Conservation (phyloP, 1,139 yeast genomes). For the Nakaseomyces kungkrabaensis region DNA sequence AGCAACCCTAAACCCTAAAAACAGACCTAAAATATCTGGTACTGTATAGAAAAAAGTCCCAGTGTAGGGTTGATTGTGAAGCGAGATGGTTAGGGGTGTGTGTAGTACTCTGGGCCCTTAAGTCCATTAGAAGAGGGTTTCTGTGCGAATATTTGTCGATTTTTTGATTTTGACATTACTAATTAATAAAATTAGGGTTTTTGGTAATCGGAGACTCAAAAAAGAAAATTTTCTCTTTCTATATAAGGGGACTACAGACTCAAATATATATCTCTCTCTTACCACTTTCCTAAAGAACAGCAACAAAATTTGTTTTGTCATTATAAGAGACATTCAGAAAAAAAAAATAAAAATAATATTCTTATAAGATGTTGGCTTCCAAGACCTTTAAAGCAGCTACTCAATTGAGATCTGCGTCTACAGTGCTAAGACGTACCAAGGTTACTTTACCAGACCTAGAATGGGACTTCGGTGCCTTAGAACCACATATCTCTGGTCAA, state of each 20-base stretch:
- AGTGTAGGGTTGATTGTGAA: too few relatives aligned
- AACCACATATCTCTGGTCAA: conserved; percentile 81
- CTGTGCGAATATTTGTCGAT: neutral
- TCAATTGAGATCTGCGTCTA: neutral
- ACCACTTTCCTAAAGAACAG: neutral
- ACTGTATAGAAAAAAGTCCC: too few relatives aligned
- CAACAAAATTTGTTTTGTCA: neutral
- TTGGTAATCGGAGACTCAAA: neutral
- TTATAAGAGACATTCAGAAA: neutral
- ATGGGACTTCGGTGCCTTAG: conserved; percentile 81
- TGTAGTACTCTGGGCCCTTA: too few relatives aligned
- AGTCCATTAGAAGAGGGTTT: neutral
- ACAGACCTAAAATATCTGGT: neutral
- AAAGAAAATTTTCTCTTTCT: neutral
- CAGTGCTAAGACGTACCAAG: conserved; percentile 40
- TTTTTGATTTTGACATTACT: neutral
- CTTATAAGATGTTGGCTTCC: conserved; percentile 1
- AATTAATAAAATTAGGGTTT: neutral
- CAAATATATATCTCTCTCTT: neutral
- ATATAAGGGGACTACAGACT: neutral
- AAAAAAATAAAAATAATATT: conserved; percentile 7
- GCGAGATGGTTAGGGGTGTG: too few relatives aligned
- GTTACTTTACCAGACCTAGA: conserved; percentile 77
- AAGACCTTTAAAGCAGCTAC: conserved; percentile 4
- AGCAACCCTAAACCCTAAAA: neutral